Conservation (phyloP, 2,329 filamentous ascomycete genomes). For the Aspergillus hortae region DNA sequence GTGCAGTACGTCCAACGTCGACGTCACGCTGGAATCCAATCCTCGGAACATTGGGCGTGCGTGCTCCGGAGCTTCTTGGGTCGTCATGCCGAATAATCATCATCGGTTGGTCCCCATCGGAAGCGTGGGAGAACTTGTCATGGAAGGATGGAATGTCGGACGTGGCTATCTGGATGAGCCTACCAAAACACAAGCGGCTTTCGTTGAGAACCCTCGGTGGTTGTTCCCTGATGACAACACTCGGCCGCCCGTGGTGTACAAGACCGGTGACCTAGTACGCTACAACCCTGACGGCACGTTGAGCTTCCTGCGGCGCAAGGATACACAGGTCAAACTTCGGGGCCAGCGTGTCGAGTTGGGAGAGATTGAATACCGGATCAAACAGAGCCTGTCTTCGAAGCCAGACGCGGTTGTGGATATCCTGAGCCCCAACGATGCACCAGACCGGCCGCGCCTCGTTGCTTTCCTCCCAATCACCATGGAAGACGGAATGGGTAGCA, state of each 20-base stretch:
- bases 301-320: constrained; percentile 23
- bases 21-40: background rate
- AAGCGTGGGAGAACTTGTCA: constrained; percentile 18
- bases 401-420: constrained; percentile 48
- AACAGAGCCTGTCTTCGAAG: constrained; percentile 32
- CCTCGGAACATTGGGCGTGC: constrained; percentile 13
- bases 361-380: constrained; percentile 24
- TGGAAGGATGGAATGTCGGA: constrained; percentile 22
- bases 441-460: constrained; percentile 44
- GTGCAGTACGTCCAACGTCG: constrained; percentile 1
- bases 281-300: constrained; percentile 16
- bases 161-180: constrained; percentile 7
- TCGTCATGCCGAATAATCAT: constrained; percentile 27
- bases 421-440: constrained; percentile 41
- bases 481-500: background rate
- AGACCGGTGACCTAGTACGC: constrained; percentile 22
- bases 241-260: constrained; percentile 13
- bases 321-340: constrained; percentile 27
- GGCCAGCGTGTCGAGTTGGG: constrained; percentile 30
- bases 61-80: constrained; percentile 17
- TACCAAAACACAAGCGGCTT: constrained; percentile 4
- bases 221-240: constrained; percentile 3
- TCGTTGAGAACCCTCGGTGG: constrained; percentile 5
- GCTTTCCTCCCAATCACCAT: constrained; percentile 33
- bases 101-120: constrained; percentile 13